These are phyloP conservation scores for Exophiala viscosa DNA, from an alignment of 2,329 filamentous ascomycete species.

Conservation along the genomic window DNA sequence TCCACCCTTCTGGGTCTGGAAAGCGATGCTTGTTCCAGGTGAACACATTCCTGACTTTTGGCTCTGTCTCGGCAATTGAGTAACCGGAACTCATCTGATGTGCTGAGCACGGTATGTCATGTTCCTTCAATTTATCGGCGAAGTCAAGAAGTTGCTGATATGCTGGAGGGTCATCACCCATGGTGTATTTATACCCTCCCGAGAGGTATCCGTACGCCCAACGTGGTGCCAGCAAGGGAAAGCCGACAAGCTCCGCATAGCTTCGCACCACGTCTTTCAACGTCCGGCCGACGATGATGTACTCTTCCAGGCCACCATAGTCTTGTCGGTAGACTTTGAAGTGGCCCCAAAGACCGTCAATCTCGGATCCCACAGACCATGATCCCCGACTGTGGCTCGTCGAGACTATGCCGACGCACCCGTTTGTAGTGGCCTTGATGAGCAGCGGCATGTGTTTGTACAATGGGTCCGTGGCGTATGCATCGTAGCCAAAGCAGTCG, in stretches of 20 bases:
- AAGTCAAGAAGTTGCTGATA: conserved; percentile 58
- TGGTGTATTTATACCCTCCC: conserved; percentile 62
- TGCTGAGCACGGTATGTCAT: conserved; percentile 67
- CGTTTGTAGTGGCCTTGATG: conserved; percentile 62
- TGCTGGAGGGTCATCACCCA: conserved; percentile 55
- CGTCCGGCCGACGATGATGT: conserved; percentile 63
- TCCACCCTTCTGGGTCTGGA: conserved; percentile 63
- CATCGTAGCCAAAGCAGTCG: conserved; percentile 71
- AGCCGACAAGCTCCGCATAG: conserved; percentile 66
- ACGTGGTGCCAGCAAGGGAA: conserved; percentile 63
- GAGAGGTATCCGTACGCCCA: conserved; percentile 72
- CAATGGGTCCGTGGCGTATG: conserved; percentile 65
- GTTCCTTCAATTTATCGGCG: conserved; percentile 57
- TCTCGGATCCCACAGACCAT: conserved; percentile 66
- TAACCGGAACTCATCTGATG: conserved; percentile 73
- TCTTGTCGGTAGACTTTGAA: conserved; percentile 73
- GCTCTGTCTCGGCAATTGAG: conserved; percentile 62
- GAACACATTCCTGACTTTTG: conserved; percentile 67
- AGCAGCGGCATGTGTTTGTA: conserved; percentile 74
- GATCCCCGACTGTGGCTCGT: conserved; percentile 61
- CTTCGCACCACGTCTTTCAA: conserved; percentile 62
- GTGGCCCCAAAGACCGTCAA: conserved; percentile 71
- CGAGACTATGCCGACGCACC: conserved; percentile 65
- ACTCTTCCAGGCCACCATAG: conserved; percentile 68
- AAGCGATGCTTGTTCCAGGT: conserved; percentile 70